phyloP scores from a whole-genome alignment of 345 rosid species.

The Eucalyptus albens region DNA sequence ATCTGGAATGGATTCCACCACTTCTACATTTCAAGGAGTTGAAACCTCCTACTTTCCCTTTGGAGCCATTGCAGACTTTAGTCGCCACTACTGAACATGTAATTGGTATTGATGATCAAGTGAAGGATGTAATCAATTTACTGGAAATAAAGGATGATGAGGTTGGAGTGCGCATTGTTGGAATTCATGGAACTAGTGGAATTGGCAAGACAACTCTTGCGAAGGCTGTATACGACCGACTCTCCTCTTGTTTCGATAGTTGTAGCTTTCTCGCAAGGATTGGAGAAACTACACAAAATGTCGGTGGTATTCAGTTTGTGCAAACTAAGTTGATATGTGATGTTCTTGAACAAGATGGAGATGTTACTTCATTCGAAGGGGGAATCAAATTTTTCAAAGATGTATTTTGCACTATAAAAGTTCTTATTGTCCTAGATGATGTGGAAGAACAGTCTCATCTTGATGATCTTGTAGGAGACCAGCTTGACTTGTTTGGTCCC shows the following conservation, averaged over 20 bases:
- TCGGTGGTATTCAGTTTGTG: not conserved
- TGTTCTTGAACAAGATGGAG: rapidly evolving
- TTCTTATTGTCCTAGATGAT: not conserved
- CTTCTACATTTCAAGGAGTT: not conserved
- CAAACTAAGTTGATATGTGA: not conserved
- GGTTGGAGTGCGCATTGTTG: not conserved
- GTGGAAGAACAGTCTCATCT: not conserved
- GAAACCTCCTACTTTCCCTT: not conserved
- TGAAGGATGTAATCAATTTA: not conserved
- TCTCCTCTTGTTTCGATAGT: not conserved
- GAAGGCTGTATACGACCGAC: not conserved
- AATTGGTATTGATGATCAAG: not conserved
- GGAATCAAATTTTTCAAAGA: rapidly evolving
- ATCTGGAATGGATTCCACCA: not conserved
- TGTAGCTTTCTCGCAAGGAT: not conserved
- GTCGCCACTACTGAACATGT: not conserved
- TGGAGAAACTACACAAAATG: not conserved
- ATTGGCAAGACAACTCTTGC: not conserved
- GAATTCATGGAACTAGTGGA: not conserved
- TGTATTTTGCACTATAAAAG: rapidly evolving
- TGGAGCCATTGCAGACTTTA: not conserved
- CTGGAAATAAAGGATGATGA: not conserved
- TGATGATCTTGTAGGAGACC: not conserved
- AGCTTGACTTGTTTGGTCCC: not conserved
- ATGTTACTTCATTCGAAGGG: not conserved